These are phyloP conservation scores for Quercus robur DNA, from an alignment of 306 rosid species.

Conservation along the genomic window DNA sequence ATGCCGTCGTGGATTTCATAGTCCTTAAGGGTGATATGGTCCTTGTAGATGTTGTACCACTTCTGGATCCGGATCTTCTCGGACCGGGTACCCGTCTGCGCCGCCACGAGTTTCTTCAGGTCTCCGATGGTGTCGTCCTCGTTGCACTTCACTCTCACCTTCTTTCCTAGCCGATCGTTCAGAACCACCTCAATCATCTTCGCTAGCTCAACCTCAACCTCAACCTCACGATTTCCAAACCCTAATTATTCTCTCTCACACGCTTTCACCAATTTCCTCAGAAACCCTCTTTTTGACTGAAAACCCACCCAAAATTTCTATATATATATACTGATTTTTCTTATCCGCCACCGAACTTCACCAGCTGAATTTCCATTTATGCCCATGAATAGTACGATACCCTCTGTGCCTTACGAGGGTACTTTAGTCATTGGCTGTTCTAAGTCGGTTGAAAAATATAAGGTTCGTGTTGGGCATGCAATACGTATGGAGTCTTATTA, in stretches of 20 bases:
- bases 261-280: background rate
- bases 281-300: too few relatives aligned
- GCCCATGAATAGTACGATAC: background rate
- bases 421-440: background rate
- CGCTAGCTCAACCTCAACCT: background rate
- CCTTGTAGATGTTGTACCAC: slow-evolving; percentile 83
- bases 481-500: too few relatives aligned
- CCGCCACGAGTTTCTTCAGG: slow-evolving; percentile 89
- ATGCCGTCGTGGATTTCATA: slow-evolving; percentile 92
- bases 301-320: too few relatives aligned
- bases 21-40: slow-evolving; percentile 86
- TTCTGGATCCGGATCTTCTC: slow-evolving; percentile 83
- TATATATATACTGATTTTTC: background rate
- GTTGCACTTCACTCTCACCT: slow-evolving; percentile 92
- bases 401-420: background rate
- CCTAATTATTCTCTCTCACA: background rate
- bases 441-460: too few relatives aligned
- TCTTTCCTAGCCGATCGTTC: slow-evolving; percentile 89
- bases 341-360: background rate
- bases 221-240: background rate
- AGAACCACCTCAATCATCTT: slow-evolving; percentile 96
- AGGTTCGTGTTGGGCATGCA: too few relatives aligned
- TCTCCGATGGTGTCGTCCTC: slow-evolving; percentile 92
- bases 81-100: slow-evolving; percentile 85
- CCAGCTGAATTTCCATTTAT: background rate